Evolutionary conservation across 2,329 filamentous ascomycete species (phyloP), one percentile per base, ranked within the genome.

Genomic region (Lasiodiplodia gonubiensis): DNA sequence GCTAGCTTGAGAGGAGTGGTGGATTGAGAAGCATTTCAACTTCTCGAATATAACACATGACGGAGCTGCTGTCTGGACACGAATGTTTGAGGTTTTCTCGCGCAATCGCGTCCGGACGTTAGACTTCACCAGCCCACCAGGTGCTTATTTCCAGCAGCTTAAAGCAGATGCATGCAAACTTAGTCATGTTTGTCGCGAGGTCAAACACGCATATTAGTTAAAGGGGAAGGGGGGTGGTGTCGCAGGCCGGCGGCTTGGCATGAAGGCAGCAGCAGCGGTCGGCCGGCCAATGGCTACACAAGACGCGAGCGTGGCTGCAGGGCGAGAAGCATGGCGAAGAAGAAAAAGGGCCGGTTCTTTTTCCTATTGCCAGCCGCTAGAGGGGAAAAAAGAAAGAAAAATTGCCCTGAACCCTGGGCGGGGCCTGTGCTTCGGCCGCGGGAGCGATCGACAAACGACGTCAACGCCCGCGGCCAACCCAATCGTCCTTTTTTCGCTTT

Each of bases 331-430:
- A 48, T 25, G 16, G 12, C 2, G 16, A 14, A 46, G 54, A 27
- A 30, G n/a, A n/a, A 21, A 42, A 27, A 37, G 30, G 54, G 33
- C 10, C n/a, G 35, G 16, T 59, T 37, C 35, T 59, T 59, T 39
- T 39, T 33, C 33, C 23, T 37, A 42, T n/a, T 10, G n/a, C 27
- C 21, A 5, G 21, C 23, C 55, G 55, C 55, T 46, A 60, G 23
- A 21, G 35, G 39, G 25, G 46, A 60, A 60, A 39, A 60, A 37
- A 55, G 25, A 37, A 55, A 55, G 23, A 59, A 59, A 59, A 59
- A 59, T 59, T 59, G 55, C n/a, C 37, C 21, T 27, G 11, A 12
- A 11, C 18, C 33, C 33, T 16, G 23, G 16, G 30, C 27, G 52
- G 3, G 25, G 25, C 30, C 25, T 54, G 52, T 30, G 52, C 25